Conservation (phyloP, 768 basidiomycete species). For the Amanita thiersii region DNA sequence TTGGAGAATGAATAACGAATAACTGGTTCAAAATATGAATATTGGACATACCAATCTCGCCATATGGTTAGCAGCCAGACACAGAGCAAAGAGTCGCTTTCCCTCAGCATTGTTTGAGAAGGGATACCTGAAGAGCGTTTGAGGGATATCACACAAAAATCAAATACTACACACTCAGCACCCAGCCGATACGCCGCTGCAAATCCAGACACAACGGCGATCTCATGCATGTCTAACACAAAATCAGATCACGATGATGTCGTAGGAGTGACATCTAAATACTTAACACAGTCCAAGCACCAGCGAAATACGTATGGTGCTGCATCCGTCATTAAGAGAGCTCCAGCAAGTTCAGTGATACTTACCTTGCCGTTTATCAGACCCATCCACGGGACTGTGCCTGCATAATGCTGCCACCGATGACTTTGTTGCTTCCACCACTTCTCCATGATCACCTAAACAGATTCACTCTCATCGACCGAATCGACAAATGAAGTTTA, state of each 20-base stretch:
- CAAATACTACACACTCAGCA: slow-evolving; percentile 19
- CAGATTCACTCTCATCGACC: neutral
- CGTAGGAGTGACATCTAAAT: slow-evolving; percentile 2
- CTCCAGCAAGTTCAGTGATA: neutral
- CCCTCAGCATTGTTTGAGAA: slow-evolving; percentile 23
- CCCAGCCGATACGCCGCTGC: slow-evolving; percentile 29
- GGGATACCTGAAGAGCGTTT: slow-evolving; percentile 17
- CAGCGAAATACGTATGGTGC: slow-evolving; percentile 26
- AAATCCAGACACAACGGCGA: slow-evolving; percentile 29
- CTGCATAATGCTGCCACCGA: slow-evolving; percentile 37
- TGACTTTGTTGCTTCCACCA: slow-evolving; percentile 50
- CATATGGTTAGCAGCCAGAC: slow-evolving; percentile 19
- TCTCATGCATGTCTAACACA: slow-evolving; percentile 27
- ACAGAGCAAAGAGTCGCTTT: slow-evolving; percentile 20
- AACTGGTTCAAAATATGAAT: neutral
- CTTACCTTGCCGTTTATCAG: slow-evolving; percentile 25
- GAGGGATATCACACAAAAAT: neutral
- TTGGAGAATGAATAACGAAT: neutral
- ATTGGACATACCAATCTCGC: slow-evolving; percentile 8
- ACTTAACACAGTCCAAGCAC: slow-evolving; percentile 30
- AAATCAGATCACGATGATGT: neutral
- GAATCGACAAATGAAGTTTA: neutral
- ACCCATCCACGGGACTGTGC: slow-evolving; percentile 30
- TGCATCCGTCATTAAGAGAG: slow-evolving; percentile 3
- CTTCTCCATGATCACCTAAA: slow-evolving; percentile 31